Percentiles rank a stretch among this genome's conserved stretches.
These are phyloP conservation scores for Paraconiothyrium sp. DNA, from an alignment of 2,329 filamentous ascomycete species.

Conservation along the genomic window DNA sequence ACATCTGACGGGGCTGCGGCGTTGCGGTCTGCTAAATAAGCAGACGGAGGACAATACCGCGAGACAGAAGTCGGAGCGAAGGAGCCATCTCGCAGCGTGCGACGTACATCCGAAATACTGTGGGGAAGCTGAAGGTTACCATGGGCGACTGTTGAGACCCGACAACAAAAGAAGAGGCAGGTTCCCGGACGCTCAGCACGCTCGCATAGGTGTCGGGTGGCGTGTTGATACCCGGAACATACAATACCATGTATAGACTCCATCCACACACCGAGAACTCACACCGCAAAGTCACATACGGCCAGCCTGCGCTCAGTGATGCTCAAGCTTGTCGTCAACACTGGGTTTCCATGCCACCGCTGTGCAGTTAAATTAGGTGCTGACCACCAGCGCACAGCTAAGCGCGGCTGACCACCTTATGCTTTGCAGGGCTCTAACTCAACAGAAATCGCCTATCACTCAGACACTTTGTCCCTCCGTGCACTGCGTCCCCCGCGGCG, in stretches of 20 bases:
- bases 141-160: not conserved
- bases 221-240: not conserved
- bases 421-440: not conserved
- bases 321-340: conserved; percentile 3
- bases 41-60: conserved; percentile 8
- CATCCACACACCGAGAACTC: not conserved
- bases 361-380: conserved; percentile 33
- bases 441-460: conserved; percentile 14
- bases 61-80: conserved; percentile 9
- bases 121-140: not conserved
- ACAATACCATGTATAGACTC: not conserved
- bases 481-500: conserved; percentile 15
- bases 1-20: conserved; percentile 20
- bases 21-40: conserved; percentile 1
- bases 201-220: not conserved
- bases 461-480: conserved; percentile 12
- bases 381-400: conserved; percentile 11
- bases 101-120: not conserved
- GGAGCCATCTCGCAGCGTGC: not conserved
- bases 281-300: not conserved
- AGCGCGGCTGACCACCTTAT: conserved; percentile 3
- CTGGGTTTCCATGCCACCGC: conserved; percentile 12
- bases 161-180: not conserved
- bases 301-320: not conserved
- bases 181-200: not conserved